phyloP scores from a whole-genome alignment of 2,329 filamentous ascomycete genomes.

The Myriosclerotinia scirpicola region DNA sequence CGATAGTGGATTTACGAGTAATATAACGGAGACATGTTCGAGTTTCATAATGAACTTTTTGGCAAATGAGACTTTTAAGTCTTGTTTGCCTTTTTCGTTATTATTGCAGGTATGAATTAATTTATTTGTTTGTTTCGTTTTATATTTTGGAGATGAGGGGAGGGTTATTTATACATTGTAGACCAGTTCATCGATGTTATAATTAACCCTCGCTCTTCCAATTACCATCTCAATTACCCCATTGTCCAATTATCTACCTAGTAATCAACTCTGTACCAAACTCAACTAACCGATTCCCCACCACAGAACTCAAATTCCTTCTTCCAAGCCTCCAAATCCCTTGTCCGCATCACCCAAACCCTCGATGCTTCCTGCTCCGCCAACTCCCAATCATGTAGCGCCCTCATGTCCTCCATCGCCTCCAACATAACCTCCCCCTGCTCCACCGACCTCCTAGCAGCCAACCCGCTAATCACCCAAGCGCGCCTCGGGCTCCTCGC shows the following conservation, averaged over 20 bases:
- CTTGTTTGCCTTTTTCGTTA: conserved; percentile 81
- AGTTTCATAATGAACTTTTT: conserved; percentile 39
- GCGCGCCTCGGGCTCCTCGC: conserved; percentile 74
- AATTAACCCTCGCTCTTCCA: too few species aligned
- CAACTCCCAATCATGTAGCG: conserved; percentile 63
- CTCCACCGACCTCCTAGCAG: conserved; percentile 63
- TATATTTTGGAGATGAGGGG: not conserved
- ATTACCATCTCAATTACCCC: not conserved
- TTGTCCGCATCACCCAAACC: conserved; percentile 70
- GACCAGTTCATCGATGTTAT: not conserved
- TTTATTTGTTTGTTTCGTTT: not conserved
- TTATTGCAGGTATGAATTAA: conserved; percentile 66
- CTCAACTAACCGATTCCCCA: not conserved
- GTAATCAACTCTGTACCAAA: conserved; percentile 52
- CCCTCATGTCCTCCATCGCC: conserved; percentile 65
- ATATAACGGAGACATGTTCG: conserved; percentile 52
- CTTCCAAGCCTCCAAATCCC: conserved; percentile 73
- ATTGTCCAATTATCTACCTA: not conserved
- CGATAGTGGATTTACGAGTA: conserved; percentile 62
- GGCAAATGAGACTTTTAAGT: conserved; percentile 36
- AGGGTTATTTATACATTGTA: not conserved
- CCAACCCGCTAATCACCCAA: conserved; percentile 70
- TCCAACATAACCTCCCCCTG: conserved; percentile 66
- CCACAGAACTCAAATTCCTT: conserved; percentile 76
- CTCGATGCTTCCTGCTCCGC: conserved; percentile 77